Base-by-base conservation (phyloP, 1,139 yeast species). In the Chernovozyma aurita region DNA sequence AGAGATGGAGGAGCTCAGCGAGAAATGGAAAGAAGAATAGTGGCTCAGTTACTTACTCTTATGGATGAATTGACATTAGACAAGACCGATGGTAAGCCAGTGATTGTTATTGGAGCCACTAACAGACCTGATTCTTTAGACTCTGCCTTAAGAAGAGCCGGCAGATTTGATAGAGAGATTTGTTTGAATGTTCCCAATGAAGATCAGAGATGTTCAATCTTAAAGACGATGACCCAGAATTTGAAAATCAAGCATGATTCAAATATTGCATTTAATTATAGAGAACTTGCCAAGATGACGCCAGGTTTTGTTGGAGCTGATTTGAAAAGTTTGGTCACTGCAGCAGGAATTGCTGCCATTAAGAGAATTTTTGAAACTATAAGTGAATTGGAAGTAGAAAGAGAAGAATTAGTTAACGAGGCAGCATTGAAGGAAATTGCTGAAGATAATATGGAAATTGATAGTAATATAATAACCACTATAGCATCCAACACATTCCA, bases 241-340 rank as follows among this genome's bases (percentile, higher is more conserved):
- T 67, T 92, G 46, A 80, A 83, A 48, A 66, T 87, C 33, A 52
- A 56, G 28, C n/a, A n/a, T n/a, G 76, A 77, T 35, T 90, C 85
- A 12, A 76, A 72, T 13, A n/a, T n/a, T n/a, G n/a, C 13, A 13
- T 78, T 90, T 47, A 87, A 90, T 47, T 86, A 78, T 53, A 59
- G 65, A 34, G 76, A 76, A 44, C 65, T 92, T 34, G 96, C 98
- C 1, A 90, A 90, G 53, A 65, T 87, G 64, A 94, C 99, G 0
- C 97, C 99, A 0, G 99, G 99, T 12, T 92, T 82, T 59, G 99
- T 92, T 3, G 99, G 98, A 31, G 98, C 98, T 1, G 99, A 92
- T 66, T 70, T 92, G 48, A 88, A 88, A 50, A 95, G 97, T 18
- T 71, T 92, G 42, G 95, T 88, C 0, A 81, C 97, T 0, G 97